Evolutionary conservation across 2,329 filamentous ascomycete genomes (phyloP).

Genomic region (Fonsecaea nubica): DNA sequence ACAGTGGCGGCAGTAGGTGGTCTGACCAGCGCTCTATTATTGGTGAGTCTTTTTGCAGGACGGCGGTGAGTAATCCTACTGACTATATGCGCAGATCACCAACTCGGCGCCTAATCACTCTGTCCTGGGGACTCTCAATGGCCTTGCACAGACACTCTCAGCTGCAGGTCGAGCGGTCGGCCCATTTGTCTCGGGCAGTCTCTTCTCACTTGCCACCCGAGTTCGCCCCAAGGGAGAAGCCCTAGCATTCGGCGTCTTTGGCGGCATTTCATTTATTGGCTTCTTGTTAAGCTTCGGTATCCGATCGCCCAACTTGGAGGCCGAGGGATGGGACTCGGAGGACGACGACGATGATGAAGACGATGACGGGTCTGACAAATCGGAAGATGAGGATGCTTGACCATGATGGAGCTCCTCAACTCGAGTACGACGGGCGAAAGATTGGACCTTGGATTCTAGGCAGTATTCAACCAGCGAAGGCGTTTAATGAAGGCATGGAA

Average conservation of each 20-base stretch:
- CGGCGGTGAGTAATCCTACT: background rate
- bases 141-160: constrained; percentile 89
- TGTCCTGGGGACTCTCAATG: constrained; percentile 87
- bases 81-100: constrained; percentile 69
- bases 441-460: constrained; percentile 4
- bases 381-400: constrained; percentile 53
- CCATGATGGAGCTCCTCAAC: background rate
- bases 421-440: background rate
- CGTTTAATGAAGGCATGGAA: constrained; percentile 19
- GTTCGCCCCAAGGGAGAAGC: constrained; percentile 81
- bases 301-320: constrained; percentile 65
- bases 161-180: constrained; percentile 88
- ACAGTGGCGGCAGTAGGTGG: constrained; percentile 90
- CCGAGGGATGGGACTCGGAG: constrained; percentile 60
- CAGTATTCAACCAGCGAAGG: constrained; percentile 23
- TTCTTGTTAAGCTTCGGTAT: constrained; percentile 83
- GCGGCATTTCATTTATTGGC: constrained; percentile 78
- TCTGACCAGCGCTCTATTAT: constrained; percentile 82
- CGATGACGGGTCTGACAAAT: constrained; percentile 46
- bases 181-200: constrained; percentile 82
- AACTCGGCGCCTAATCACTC: constrained; percentile 88
- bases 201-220: constrained; percentile 80
- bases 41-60: constrained; percentile 63
- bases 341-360: constrained; percentile 42
- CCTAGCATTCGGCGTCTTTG: constrained; percentile 86